Base-by-base conservation (phyloP, 1,139 yeast genomes). In the Protomyces macrosporus region DNA sequence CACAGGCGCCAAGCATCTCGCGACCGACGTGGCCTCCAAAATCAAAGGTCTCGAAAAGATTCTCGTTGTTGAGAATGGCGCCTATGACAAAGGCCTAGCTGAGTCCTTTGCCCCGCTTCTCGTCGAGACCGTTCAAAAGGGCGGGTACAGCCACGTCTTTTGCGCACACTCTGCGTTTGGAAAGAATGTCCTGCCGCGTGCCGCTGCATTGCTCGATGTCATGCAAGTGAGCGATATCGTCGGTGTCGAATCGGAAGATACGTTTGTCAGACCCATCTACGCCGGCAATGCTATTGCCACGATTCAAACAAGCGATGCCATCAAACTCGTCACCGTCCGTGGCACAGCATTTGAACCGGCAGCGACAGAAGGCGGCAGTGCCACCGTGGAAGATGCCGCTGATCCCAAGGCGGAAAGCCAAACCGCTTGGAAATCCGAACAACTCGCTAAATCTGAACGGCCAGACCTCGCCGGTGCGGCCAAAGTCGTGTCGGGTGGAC, bases 261-360 rank as follows among this genome's bases (percentile, higher is more conserved):
- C 96, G 5, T 93, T 93, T 76, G 85, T 86, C 45, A 86, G 98
- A 74, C 98, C 98, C 59, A 90, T 93, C 59, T 93, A 90, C 73
- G 98, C 98, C 40, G 98, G 98, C 58, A 93, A 93, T 75, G 96
- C 95, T 1, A 79, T 90, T 68, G 84, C 90, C 50, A 90, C 97
- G 4, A 90, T 93, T 65, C 83, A 86, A 75, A 79, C 90, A 45
- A 79, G 75, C 37, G 97, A 91, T 71, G 74, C 80, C 7, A 77
- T 83, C 68, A 81, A 88, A 64, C 77, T 93, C 67, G 78, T 88
- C 32, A 87, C 96, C 12, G 84, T 89, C 12, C 84, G 98, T 78
- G 81, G 91, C 1, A 88, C 97, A 32, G 90, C 98, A 0, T 93
- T 93, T 71, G 83, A 90, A 14, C 82, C 82, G 10, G 79, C 70